Evolutionary conservation across 768 basidiomycete species (phyloP).

Genomic region (Panus rudis): DNA sequence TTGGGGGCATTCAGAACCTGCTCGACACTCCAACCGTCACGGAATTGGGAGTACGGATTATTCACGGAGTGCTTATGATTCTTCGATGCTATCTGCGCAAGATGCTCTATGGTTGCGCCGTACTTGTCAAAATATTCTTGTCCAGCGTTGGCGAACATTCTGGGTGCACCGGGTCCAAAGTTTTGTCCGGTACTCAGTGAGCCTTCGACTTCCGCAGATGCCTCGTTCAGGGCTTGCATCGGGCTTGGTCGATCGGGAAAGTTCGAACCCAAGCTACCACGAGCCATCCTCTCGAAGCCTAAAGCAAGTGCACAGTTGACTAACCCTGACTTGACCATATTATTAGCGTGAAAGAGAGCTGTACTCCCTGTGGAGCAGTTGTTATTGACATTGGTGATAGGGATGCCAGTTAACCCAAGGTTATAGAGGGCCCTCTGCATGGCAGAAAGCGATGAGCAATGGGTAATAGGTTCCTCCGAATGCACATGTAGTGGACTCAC

Average conservation of each 20-base stretch:
- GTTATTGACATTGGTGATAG: constrained; percentile 83
- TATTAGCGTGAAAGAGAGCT: constrained; percentile 70
- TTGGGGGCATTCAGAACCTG: constrained; percentile 60
- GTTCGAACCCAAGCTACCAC: constrained; percentile 62
- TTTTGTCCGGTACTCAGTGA: constrained; percentile 43
- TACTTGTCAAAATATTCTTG: constrained; percentile 75
- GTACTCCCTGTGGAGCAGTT: constrained; percentile 81
- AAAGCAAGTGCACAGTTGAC: constrained; percentile 74
- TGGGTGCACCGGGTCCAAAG: constrained; percentile 60
- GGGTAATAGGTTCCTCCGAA: not conserved
- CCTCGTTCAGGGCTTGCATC: constrained; percentile 35
- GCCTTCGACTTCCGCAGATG: constrained; percentile 42
- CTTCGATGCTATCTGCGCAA: constrained; percentile 84
- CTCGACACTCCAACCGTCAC: constrained; percentile 68
- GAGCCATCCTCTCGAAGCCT: constrained; percentile 82
- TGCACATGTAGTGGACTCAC: constrained; percentile 26
- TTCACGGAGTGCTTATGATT: constrained; percentile 77
- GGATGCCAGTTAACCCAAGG: constrained; percentile 77
- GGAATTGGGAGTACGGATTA: constrained; percentile 85
- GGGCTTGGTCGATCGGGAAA: constrained; percentile 51
- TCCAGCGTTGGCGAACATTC: constrained; percentile 67
- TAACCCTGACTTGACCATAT: constrained; percentile 60
- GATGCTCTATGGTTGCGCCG: constrained; percentile 56
- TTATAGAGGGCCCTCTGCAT: constrained; percentile 69
- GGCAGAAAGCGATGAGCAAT: not conserved